Conservation (phyloP, 495 filamentous ascomycete genomes). For the Neurospora sp. region DNA sequence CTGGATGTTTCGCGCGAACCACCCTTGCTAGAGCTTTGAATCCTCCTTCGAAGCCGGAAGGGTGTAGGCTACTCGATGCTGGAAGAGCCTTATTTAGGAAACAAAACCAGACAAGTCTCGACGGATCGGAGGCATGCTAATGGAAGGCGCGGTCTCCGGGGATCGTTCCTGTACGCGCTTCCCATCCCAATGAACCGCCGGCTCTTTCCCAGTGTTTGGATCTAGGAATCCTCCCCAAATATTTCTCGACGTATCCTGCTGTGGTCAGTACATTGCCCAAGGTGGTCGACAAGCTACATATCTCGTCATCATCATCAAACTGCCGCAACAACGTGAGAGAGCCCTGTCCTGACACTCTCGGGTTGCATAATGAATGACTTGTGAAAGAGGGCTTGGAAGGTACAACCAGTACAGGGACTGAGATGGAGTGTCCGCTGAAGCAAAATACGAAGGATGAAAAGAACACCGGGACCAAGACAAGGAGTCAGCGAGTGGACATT, state of each 20-base stretch:
- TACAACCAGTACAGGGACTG: neutral
- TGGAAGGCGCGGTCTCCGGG: neutral
- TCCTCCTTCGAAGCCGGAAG: neutral
- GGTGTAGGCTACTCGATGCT: neutral
- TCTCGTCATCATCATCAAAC: neutral
- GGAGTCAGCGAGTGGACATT: neutral
- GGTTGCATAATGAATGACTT: neutral
- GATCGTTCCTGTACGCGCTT: neutral
- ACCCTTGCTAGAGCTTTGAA: neutral
- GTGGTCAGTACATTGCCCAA: neutral
- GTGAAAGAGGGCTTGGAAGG: neutral
- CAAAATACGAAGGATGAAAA: neutral
- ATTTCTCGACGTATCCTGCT: neutral
- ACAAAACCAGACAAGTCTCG: neutral
- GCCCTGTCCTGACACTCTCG: neutral
- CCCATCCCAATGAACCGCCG: neutral
- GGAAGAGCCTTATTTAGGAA: neutral
- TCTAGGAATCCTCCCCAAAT: neutral
- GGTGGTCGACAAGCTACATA: neutral
- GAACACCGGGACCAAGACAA: neutral
- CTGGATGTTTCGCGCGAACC: neutral
- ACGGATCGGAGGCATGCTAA: neutral
- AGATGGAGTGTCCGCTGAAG: neutral
- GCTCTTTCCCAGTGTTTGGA: neutral
- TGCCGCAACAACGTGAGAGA: neutral